A percentile compares a stretch with the other conserved stretches of the same genome.
Conservation (phyloP, 257 asterid species). For the Schizonepeta tenuifolia region DNA sequence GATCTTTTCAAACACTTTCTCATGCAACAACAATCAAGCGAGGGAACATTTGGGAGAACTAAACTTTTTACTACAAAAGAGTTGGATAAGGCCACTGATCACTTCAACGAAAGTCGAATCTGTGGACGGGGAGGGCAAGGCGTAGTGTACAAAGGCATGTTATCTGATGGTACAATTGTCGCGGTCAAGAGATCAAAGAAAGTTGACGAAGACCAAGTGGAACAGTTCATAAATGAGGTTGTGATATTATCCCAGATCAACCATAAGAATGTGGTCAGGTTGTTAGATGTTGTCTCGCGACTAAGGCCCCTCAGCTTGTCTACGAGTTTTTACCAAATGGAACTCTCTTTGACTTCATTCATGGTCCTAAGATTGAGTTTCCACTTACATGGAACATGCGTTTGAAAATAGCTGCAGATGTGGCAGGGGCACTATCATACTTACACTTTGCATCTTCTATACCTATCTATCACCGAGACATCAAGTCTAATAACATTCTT, state of each 20-base stretch:
- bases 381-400: constrained; percentile 32
- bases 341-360: constrained; percentile 32
- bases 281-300: constrained; percentile 37
- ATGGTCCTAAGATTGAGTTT: neutral
- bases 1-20: constrained; percentile 20
- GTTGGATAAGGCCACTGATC: constrained; percentile 33
- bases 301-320: constrained; percentile 24
- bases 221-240: constrained; percentile 37
- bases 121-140: constrained; percentile 41
- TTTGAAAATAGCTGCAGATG: constrained; percentile 27
- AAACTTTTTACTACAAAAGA: constrained; percentile 28
- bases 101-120: constrained; percentile 29
- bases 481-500: constrained; percentile 34
- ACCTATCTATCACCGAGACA: constrained; percentile 37
- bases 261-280: constrained; percentile 33
- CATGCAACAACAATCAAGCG: constrained; percentile 20
- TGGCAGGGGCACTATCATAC: constrained; percentile 33
- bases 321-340: constrained; percentile 35
- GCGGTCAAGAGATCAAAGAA: constrained; percentile 34
- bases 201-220: constrained; percentile 28
- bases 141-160: constrained; percentile 39
- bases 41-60: constrained; percentile 21
- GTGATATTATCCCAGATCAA: constrained; percentile 36
- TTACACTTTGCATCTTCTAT: constrained; percentile 34
- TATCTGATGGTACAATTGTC: constrained; percentile 33